Evolutionary conservation across 2,329 filamentous ascomycete species (phyloP).

Genomic region (Mycosphaerella sp.): DNA sequence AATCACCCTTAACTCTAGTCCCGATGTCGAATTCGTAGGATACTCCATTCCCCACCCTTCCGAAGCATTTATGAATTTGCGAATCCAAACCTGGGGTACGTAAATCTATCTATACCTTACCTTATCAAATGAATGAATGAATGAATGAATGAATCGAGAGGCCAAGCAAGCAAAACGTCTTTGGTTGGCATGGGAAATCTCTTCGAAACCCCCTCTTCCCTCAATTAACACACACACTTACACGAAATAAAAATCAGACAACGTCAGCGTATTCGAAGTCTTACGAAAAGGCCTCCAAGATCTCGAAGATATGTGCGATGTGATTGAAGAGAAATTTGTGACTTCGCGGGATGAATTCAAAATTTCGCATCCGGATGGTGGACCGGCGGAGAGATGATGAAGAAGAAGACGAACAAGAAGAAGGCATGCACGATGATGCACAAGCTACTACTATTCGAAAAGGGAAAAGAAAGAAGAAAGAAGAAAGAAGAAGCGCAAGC

Average conservation of each 20-base stretch:
- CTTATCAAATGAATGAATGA: background rate
- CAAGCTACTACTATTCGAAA: background rate
- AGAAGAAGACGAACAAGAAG: slow-evolving; percentile 34
- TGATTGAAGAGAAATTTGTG: slow-evolving; percentile 85
- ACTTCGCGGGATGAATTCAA: slow-evolving; percentile 58
- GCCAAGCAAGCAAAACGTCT: too few relatives aligned
- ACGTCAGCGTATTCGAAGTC: slow-evolving; percentile 73
- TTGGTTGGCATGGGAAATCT: too few relatives aligned
- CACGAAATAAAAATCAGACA: slow-evolving; percentile 48
- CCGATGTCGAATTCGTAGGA: slow-evolving; percentile 94
- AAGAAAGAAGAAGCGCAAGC: background rate
- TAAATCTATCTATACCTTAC: background rate
- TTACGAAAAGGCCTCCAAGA: slow-evolving; percentile 86
- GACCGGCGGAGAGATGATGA: slow-evolving; percentile 12
- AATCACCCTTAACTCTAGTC: slow-evolving; percentile 47
- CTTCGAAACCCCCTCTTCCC: too few relatives aligned
- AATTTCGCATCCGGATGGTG: slow-evolving; percentile 29
- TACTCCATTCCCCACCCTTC: slow-evolving; percentile 97
- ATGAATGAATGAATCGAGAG: too few relatives aligned
- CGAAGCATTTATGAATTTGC: slow-evolving; percentile 91
- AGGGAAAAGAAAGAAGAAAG: background rate
- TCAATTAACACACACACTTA: background rate
- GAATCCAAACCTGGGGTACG: slow-evolving; percentile 94
- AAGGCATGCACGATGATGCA: slow-evolving; percentile 39
- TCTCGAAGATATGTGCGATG: slow-evolving; percentile 85